A percentile compares a stretch with the other conserved stretches of the same genome.
Evolutionary conservation across 495 filamentous ascomycete genomes (phyloP).

Genomic region (Tuber melanosporum): DNA sequence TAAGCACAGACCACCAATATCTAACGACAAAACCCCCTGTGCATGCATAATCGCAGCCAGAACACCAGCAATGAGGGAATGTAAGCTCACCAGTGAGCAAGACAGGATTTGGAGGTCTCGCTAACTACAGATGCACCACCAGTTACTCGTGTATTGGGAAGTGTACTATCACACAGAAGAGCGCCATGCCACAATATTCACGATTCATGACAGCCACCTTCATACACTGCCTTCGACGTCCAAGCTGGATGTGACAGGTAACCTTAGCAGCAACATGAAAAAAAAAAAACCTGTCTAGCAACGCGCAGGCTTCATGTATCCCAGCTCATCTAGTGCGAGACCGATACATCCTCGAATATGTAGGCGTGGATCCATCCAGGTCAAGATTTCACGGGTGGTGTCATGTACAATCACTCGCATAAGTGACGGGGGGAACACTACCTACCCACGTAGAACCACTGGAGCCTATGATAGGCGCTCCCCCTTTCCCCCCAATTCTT

Average conservation of each 20-base stretch:
- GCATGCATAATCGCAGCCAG: too few relatives aligned
- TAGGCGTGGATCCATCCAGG: background rate
- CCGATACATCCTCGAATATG: background rate
- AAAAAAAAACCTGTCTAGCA: background rate
- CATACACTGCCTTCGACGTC: background rate
- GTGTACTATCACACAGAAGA: too few relatives aligned
- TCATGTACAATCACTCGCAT: background rate
- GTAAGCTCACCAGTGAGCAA: background rate
- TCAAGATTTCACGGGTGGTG: background rate
- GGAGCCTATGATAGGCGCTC: background rate
- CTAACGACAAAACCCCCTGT: too few relatives aligned
- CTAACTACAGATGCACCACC: background rate
- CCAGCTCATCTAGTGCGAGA: background rate
- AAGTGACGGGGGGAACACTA: too few relatives aligned
- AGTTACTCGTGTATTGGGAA: background rate
- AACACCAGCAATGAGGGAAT: background rate
- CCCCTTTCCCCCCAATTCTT: background rate
- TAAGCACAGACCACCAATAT: too few relatives aligned
- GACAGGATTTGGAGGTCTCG: background rate
- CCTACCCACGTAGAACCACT: background rate
- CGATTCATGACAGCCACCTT: background rate
- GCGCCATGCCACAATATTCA: background rate
- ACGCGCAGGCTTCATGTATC: background rate
- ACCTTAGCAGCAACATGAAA: background rate
- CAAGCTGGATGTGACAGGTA: background rate